A percentile compares a stretch with the other conserved stretches of the same genome.
These are phyloP conservation scores for Rhamnella rubrinervis DNA, from an alignment of 331 rosid genomes.

Conservation along the genomic window DNA sequence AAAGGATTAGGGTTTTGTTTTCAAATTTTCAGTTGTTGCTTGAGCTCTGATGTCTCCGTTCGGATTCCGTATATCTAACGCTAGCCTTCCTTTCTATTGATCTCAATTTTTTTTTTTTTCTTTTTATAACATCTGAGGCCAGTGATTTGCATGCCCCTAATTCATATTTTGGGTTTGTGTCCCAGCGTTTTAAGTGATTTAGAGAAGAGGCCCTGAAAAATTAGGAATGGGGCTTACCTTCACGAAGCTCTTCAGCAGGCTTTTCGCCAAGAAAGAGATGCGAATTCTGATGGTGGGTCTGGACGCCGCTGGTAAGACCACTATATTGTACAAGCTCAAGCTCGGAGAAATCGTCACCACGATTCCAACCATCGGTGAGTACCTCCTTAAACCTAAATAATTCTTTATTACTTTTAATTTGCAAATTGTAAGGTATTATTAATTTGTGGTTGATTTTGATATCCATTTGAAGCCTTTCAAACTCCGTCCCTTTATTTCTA, in stretches of 20 bases:
- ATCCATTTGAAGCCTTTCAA: not conserved
- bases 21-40: not conserved
- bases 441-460: not conserved
- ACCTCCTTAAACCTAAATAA: not conserved
- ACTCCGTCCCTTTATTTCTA: no score
- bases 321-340: constrained; percentile 91
- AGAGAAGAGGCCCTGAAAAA: constrained; percentile 16
- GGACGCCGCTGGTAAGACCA: constrained; percentile 98
- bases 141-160: not conserved
- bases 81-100: not conserved
- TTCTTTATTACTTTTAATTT: not conserved
- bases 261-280: constrained; percentile 96
- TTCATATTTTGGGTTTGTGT: constrained; percentile 7
- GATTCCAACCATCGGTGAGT: constrained; percentile 91
- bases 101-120: not conserved
- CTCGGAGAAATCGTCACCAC: constrained; percentile 97
- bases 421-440: not conserved
- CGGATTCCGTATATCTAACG: not conserved
- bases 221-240: constrained; percentile 85
- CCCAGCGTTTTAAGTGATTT: constrained; percentile 20
- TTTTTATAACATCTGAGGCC: not conserved
- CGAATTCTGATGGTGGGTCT: constrained; percentile 96
- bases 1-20: not conserved
- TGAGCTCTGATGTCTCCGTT: not conserved
- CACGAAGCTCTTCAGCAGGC: constrained; percentile 92